Base-by-base conservation (phyloP, 169 alveolate species). In the Plasmodium gaboni region DNA sequence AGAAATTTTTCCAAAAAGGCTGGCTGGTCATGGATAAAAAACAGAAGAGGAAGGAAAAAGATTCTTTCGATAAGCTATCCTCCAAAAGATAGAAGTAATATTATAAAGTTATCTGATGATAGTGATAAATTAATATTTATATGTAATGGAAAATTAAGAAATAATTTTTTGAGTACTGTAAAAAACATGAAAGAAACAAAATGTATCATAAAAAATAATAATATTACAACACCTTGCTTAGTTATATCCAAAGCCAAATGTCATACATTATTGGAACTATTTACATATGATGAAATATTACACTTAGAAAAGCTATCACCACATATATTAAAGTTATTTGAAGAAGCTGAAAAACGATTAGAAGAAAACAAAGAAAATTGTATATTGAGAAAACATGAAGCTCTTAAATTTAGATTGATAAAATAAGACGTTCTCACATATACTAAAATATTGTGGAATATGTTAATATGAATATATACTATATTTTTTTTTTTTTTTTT, bases 1-100 rank as follows among this genome's bases (percentile, higher is more conserved):
- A 73, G 92, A 24, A 65, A 65, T 42, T 86, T 86, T 71, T 86
- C 92, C 22, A 86, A 86, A 73, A 86, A 86, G 67, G 86, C 92
- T 51, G 92, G 92, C 7, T 86, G 92, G 92, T 86, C 87, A 5
- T 86, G 92, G 92, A 15, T 86, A 61, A 86, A 86, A 60, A 86
- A 86, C 74, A 86, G 87, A 63, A 86, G 87, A 65, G 92, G 92
- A 44, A 86, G 92, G 55, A 86, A 69, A 69, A 86, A 86, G 61
- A 86, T 86, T 70, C 28, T 86, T 48, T 86, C 87, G 15, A 67
- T 86, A 44, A 32, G 70, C 12, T 86, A 86, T 46, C 92, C 92
- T 22, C 92, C 92, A 12, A 86, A 61, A 55, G 92, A 86, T 60
- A 86, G 92, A 70, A 86, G 92, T 65, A 69, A 73, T 19, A 86